phyloP scores from a whole-genome alignment of 2,329 filamentous ascomycete genomes.

The Tolypocladium sp. region DNA sequence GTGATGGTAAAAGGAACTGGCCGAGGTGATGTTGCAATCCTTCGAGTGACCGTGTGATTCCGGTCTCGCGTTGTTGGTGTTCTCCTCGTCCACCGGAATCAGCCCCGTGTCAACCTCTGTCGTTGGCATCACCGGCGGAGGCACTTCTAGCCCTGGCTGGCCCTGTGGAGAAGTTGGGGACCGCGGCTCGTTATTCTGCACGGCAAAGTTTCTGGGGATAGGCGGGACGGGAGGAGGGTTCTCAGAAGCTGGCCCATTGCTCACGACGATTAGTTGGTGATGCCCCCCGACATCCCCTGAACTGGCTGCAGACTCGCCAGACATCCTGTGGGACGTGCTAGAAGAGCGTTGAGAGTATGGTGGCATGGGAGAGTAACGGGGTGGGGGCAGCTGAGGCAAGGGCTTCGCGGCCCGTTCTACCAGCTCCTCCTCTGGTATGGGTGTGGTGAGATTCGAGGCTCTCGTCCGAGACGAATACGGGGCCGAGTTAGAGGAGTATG shows the following conservation, averaged over 20 bases:
- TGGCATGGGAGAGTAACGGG: background rate
- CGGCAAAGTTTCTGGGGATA: background rate
- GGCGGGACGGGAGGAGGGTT: background rate
- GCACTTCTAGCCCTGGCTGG: constrained; percentile 1
- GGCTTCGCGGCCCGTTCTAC: background rate
- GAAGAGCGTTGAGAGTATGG: background rate
- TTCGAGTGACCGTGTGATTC: background rate
- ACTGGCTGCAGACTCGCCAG: background rate
- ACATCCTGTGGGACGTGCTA: background rate
- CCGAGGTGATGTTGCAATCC: constrained; percentile 32
- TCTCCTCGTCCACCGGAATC: constrained; percentile 11
- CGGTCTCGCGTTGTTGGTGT: background rate
- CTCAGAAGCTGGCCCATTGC: background rate
- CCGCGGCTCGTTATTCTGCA: background rate
- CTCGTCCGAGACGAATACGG: constrained; percentile 3
- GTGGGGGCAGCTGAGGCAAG: constrained; percentile 4
- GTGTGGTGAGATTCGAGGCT: constrained; percentile 4
- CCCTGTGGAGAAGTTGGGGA: background rate
- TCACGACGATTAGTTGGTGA: constrained; percentile 3
- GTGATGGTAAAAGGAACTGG: constrained; percentile 41
- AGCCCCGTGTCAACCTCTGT: constrained; percentile 8
- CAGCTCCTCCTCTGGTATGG: constrained; percentile 8
- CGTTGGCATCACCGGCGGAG: background rate
- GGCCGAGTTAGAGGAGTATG: constrained; percentile 6
- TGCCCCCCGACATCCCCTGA: constrained; percentile 4